Conservation (phyloP, 257 asterid genomes). For the Solanum chiquidenum region DNA sequence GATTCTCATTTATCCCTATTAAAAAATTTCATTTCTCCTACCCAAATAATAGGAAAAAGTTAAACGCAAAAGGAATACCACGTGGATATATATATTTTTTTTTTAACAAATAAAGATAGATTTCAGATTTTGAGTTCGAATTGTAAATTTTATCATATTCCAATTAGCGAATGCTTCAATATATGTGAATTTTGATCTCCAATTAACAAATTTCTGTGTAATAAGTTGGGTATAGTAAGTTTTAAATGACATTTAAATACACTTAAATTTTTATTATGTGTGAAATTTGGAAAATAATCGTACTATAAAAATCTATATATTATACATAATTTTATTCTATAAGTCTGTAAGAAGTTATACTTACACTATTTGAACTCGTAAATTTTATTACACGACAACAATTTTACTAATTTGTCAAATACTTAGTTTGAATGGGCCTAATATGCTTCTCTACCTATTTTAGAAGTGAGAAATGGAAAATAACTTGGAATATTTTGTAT, state of each 20-base stretch:
- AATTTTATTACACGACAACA: rapidly evolving
- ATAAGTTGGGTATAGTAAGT: no score
- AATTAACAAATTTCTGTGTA: no score
- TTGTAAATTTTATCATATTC: background rate
- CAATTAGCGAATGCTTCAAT: background rate
- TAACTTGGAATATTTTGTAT: no score
- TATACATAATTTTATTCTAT: no score
- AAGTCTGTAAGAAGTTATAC: no score
- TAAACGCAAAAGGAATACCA: background rate
- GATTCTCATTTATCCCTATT: background rate
- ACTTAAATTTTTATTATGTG: no score
- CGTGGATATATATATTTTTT: no score
- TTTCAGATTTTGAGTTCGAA: background rate
- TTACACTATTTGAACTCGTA: no score
- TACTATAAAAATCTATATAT: no score
- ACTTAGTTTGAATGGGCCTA: background rate
- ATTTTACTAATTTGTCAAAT: background rate
- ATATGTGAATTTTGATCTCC: background rate
- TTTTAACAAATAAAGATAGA: background rate
- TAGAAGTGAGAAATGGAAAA: no score
- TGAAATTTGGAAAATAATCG: no score
- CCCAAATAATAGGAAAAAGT: background rate
- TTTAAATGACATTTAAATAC: rapidly evolving
- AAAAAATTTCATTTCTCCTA: background rate
- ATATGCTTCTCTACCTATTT: background rate